phyloP scores from a whole-genome alignment of 306 rosid species.

The Cyamopsis tetragonoloba region DNA sequence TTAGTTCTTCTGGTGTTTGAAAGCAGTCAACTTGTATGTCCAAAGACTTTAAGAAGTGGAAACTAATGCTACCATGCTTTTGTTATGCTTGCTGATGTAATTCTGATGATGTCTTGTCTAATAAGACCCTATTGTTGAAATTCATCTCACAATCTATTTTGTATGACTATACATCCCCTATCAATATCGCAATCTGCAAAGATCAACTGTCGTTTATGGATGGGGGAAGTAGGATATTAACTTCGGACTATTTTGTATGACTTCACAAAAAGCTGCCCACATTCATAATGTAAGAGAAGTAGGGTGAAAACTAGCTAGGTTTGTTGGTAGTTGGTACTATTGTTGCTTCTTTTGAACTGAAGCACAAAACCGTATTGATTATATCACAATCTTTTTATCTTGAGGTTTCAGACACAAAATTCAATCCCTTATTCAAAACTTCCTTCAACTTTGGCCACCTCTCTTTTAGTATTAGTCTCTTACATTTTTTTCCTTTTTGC shows the following conservation, averaged over 20 bases:
- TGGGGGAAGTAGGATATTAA: too few species aligned
- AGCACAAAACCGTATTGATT: slow-evolving; percentile 11
- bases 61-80: slow-evolving; percentile 5
- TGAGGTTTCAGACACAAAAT: slow-evolving; percentile 12
- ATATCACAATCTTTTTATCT: slow-evolving; percentile 1
- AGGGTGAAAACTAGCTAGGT: slow-evolving; percentile 16
- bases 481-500: slow-evolving; percentile 29
- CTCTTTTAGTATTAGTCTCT: slow-evolving; percentile 4
- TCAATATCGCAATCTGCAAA: slow-evolving; percentile 9
- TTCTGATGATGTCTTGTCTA: neutral
- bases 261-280: neutral
- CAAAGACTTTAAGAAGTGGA: neutral
- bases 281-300: slow-evolving; percentile 1
- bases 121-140: neutral
- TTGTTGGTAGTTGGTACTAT: slow-evolving; percentile 3
- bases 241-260: too few species aligned
- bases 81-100: neutral
- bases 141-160: slow-evolving; percentile 12
- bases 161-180: neutral
- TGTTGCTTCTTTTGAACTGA: slow-evolving; percentile 5
- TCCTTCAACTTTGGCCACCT: neutral
- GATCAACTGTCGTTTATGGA: too few species aligned
- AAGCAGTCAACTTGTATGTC: slow-evolving; percentile 23
- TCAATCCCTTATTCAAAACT: slow-evolving; percentile 15
- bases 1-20: slow-evolving; percentile 13